Conservation (phyloP, 2,329 filamentous ascomycete genomes). For the Myriosclerotinia scirpicola region DNA sequence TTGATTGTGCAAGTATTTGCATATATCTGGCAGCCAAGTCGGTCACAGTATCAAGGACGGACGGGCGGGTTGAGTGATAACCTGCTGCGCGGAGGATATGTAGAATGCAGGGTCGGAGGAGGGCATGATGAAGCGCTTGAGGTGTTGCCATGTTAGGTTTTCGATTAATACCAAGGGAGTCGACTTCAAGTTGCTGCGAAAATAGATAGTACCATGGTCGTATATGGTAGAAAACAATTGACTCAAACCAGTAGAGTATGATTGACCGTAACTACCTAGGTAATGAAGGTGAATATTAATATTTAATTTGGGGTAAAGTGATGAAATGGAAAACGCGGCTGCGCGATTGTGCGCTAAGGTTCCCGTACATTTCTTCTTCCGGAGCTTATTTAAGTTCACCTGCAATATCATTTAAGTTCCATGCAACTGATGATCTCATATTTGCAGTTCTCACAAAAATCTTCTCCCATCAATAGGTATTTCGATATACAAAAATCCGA, state of each 20-base stretch:
- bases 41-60: constrained; percentile 82
- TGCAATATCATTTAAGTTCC: background rate
- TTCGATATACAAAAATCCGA: background rate
- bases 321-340: constrained; percentile 17
- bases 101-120: constrained; percentile 82
- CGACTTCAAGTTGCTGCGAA: constrained; percentile 29
- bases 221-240: constrained; percentile 13
- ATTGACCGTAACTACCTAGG: background rate
- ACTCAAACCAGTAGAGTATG: background rate
- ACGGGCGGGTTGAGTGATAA: constrained; percentile 78
- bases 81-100: constrained; percentile 90
- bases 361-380: constrained; percentile 26
- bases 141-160: constrained; percentile 43
- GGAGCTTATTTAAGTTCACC: background rate
- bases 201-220: constrained; percentile 35
- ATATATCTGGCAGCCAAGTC: constrained; percentile 85
- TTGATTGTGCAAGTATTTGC: constrained; percentile 68
- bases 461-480: too few relatives aligned
- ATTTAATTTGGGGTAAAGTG: background rate
- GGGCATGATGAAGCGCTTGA: constrained; percentile 64
- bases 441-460: background rate
- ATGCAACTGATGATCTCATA: too few relatives aligned
- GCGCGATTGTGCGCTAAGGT: constrained; percentile 17
- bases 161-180: constrained; percentile 23
- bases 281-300: background rate